Percentiles rank a stretch among this genome's conserved stretches.
These are phyloP conservation scores for Voacanga thouarsii DNA, from an alignment of 257 asterid genomes.

Conservation along the genomic window DNA sequence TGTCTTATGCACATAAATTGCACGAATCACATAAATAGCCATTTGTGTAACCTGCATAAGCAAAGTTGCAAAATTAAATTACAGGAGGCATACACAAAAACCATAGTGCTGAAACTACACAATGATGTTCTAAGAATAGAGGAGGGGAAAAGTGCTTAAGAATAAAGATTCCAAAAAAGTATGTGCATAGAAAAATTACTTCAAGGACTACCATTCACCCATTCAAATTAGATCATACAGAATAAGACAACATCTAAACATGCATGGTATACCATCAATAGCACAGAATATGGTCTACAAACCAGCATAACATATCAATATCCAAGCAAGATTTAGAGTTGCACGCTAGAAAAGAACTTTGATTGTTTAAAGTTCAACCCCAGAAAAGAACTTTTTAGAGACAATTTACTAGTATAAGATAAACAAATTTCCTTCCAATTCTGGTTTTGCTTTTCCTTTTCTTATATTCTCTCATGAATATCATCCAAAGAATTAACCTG, in stretches of 20 bases:
- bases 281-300: neutral
- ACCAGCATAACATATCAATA: neutral
- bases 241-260: neutral
- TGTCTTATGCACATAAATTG: neutral
- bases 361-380: neutral
- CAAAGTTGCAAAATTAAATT: neutral
- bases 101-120: neutral
- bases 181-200: neutral
- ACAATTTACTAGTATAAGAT: neutral
- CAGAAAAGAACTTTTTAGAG: neutral
- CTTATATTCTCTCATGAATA: neutral
- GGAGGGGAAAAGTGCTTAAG: neutral
- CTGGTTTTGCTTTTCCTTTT: neutral
- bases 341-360: too few species aligned
- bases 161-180: neutral
- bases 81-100: neutral
- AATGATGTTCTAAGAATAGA: too few species aligned
- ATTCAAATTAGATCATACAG: neutral
- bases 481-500: conserved; percentile 13
- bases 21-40: neutral
- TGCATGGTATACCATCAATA: neutral
- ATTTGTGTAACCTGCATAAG: neutral
- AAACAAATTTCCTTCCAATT: neutral
- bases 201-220: neutral
- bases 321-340: too few species aligned